These are phyloP conservation scores for Quercus phellos DNA, from an alignment of 331 rosid species.

Conservation along the genomic window DNA sequence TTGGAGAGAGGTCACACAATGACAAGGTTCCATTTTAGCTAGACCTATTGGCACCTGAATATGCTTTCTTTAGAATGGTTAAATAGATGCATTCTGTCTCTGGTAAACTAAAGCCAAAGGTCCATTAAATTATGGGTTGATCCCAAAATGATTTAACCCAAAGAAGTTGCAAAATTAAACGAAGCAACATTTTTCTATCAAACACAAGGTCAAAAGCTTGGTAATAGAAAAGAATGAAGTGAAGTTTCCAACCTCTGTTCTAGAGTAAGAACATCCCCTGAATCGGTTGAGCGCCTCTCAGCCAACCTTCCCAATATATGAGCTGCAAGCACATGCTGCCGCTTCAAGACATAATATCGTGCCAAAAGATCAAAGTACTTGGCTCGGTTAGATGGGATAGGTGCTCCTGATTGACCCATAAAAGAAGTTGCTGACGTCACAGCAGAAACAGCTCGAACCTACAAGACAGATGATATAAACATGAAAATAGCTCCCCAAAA, in stretches of 20 bases:
- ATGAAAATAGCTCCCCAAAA: conserved; percentile 16
- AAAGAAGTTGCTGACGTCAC: conserved; percentile 61
- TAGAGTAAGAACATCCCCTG: conserved; percentile 61
- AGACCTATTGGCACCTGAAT: too few species aligned
- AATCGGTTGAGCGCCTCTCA: conserved; percentile 66
- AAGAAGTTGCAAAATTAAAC: conserved; percentile 16
- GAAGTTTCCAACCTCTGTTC: conserved; percentile 61
- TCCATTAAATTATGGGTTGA: neutral
- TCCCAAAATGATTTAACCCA: conserved; percentile 3
- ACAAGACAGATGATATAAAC: conserved; percentile 23
- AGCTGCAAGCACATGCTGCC: conserved; percentile 95
- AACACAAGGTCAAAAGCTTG: conserved; percentile 10
- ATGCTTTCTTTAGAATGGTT: neutral
- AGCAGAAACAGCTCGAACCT: conserved; percentile 64
- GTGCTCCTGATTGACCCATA: conserved; percentile 57
- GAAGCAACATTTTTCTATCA: neutral
- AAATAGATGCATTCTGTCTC: neutral
- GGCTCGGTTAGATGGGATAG: conserved; percentile 55
- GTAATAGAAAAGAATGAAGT: neutral
- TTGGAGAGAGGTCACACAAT: neutral
- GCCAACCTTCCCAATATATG: conserved; percentile 78
- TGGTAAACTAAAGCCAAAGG: neutral
- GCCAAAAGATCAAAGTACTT: conserved; percentile 90
- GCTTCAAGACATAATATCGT: conserved; percentile 78
- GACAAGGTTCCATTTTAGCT: too few species aligned